Conservation (phyloP, 2,329 filamentous ascomycete genomes). For the Aspergillus eucalypticola region DNA sequence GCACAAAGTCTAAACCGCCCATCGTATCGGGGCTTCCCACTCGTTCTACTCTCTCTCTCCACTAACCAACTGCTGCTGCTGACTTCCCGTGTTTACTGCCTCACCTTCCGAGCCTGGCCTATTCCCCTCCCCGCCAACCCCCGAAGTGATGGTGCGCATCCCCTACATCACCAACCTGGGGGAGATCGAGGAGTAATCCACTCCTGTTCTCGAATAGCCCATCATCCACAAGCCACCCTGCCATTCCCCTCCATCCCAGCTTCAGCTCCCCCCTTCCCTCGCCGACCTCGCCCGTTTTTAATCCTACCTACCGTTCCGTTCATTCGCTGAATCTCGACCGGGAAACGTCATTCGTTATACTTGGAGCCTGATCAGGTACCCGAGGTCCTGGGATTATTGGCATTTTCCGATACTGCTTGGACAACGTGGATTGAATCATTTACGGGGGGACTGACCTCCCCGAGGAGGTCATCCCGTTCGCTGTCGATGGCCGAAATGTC, state of each 20-base stretch:
- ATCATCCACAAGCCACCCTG: neutral
- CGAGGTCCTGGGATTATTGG: neutral
- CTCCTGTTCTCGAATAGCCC: slow-evolving; percentile 11
- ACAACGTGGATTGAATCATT: slow-evolving; percentile 41
- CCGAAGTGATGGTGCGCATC: slow-evolving; percentile 24
- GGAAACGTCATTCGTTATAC: slow-evolving; percentile 1
- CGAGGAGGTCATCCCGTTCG: slow-evolving; percentile 42
- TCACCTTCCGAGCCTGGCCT: slow-evolving; percentile 10
- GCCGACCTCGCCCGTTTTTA: neutral
- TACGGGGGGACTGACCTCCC: slow-evolving; percentile 44
- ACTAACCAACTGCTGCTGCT: neutral
- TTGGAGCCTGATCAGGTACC: slow-evolving; percentile 16
- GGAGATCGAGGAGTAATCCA: slow-evolving; percentile 18
- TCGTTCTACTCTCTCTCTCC: slow-evolving; percentile 1
- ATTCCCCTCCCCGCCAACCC: slow-evolving; percentile 18
- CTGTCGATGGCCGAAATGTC: slow-evolving; percentile 34
- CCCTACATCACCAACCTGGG: slow-evolving; percentile 22
- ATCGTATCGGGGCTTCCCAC: slow-evolving; percentile 4
- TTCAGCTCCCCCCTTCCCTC: neutral
- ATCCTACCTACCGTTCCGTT: neutral
- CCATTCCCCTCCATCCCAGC: neutral
- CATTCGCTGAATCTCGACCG: slow-evolving; percentile 1
- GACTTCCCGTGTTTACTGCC: slow-evolving; percentile 18
- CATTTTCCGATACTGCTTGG: slow-evolving; percentile 20
- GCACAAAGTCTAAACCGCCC: slow-evolving; percentile 11